A percentile compares a stretch with the other conserved stretches of the same genome.
Evolutionary conservation across 495 filamentous ascomycete genomes (phyloP).

Genomic region (Sphaerosporella brunnea): DNA sequence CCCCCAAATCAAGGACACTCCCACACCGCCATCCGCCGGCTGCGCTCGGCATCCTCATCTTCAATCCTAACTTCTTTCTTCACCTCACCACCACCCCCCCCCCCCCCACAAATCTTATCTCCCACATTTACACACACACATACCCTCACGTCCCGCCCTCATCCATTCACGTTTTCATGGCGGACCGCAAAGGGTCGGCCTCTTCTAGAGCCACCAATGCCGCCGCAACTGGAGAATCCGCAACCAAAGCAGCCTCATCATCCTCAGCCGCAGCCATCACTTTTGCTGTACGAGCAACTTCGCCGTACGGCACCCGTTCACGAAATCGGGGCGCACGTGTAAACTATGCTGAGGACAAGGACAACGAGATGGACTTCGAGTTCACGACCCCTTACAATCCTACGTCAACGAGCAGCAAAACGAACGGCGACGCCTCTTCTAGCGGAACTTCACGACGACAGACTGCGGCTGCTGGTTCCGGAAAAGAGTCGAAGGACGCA

Average conservation of each 20-base stretch:
- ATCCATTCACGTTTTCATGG: slow-evolving; percentile 4
- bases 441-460: slow-evolving; percentile 26
- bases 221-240: no score
- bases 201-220: not conserved
- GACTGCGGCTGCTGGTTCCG: slow-evolving; percentile 26
- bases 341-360: slow-evolving; percentile 95
- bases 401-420: slow-evolving; percentile 28
- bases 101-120: not conserved
- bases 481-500: slow-evolving; percentile 30
- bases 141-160: not conserved
- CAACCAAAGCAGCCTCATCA: no score
- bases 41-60: not conserved
- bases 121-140: not conserved
- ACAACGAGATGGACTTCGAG: slow-evolving; percentile 70
- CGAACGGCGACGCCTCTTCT: slow-evolving; percentile 29
- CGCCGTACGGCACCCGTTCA: slow-evolving; percentile 89
- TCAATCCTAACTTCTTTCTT: not conserved
- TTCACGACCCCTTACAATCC: slow-evolving; percentile 33
- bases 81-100: not conserved
- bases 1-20: not conserved
- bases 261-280: no score
- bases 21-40: not conserved
- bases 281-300: slow-evolving; percentile 31
- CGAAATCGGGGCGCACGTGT: slow-evolving; percentile 73
- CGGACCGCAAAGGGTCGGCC: slow-evolving; percentile 8